Evolutionary conservation across 2,329 filamentous ascomycete species (phyloP).

Genomic region (Fusarium sulawesiense): DNA sequence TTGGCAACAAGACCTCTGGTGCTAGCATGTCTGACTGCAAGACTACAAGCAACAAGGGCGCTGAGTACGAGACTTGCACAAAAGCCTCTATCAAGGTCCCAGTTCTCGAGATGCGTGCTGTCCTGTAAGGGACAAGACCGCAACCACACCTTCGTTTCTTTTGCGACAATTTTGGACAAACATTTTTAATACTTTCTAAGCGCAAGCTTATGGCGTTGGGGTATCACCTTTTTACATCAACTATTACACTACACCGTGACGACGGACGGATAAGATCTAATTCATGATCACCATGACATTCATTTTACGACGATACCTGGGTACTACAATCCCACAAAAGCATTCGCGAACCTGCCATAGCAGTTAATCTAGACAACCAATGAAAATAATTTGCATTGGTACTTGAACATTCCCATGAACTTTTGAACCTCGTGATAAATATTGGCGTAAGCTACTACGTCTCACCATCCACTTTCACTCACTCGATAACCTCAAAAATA

Average conservation of each 20-base stretch:
- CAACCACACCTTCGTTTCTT: not conserved
- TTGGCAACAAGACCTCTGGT: constrained; percentile 43
- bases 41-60: constrained; percentile 39
- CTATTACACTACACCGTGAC: constrained; percentile 42
- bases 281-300: constrained; percentile 42
- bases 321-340: constrained; percentile 5
- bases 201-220: constrained; percentile 37
- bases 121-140: constrained; percentile 34
- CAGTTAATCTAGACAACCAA: constrained; percentile 22
- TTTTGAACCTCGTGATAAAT: not conserved
- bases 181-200: constrained; percentile 32
- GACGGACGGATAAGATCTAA: constrained; percentile 40
- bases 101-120: constrained; percentile 46
- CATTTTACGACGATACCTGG: constrained; percentile 37
- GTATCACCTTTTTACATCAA: constrained; percentile 28
- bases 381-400: constrained; percentile 7
- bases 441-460: not conserved
- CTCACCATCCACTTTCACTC: not conserved
- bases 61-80: constrained; percentile 50
- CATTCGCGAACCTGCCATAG: constrained; percentile 7
- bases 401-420: not conserved
- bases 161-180: constrained; percentile 3
- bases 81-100: constrained; percentile 42
- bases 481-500: not conserved
- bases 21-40: constrained; percentile 36